Conservation (phyloP, 2,329 filamentous ascomycete genomes). For the Fusarium protoensiforme region DNA sequence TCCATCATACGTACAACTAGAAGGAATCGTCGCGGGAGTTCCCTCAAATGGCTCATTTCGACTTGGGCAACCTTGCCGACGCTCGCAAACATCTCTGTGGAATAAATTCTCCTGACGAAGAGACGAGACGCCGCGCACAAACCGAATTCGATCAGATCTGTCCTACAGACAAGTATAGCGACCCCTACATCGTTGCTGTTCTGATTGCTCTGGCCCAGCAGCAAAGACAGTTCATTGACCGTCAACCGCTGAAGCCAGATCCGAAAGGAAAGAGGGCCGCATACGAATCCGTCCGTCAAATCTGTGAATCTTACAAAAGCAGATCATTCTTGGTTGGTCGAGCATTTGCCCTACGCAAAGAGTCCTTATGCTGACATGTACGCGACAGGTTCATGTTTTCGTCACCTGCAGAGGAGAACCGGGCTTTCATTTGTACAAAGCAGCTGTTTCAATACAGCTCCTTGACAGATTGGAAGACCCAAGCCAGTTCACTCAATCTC, state of each 20-base stretch:
- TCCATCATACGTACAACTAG: not conserved
- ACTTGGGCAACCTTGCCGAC: not conserved
- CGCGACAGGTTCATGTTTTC: not conserved
- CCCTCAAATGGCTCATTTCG: not conserved
- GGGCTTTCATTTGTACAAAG: not conserved
- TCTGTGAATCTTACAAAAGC: not conserved
- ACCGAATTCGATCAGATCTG: not conserved
- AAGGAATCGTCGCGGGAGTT: not conserved
- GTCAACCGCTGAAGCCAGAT: not conserved
- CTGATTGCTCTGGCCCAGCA: constrained; percentile 5
- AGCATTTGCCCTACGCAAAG: not conserved
- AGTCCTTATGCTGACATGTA: not conserved
- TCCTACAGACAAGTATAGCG: not conserved
- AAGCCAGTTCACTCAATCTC: not conserved
- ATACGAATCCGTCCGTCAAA: not conserved
- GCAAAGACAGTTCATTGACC: not conserved
- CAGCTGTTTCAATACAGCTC: not conserved
- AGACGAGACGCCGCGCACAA: not conserved
- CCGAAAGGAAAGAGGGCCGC: not conserved
- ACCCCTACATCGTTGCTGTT: not conserved
- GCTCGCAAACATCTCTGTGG: not conserved
- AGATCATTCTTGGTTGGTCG: not conserved
- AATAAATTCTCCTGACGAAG: not conserved
- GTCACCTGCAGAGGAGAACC: not conserved
- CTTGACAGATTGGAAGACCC: not conserved